phyloP scores from a whole-genome alignment of 73 alveolate genomes.

The Paramecium sexaurelia region DNA sequence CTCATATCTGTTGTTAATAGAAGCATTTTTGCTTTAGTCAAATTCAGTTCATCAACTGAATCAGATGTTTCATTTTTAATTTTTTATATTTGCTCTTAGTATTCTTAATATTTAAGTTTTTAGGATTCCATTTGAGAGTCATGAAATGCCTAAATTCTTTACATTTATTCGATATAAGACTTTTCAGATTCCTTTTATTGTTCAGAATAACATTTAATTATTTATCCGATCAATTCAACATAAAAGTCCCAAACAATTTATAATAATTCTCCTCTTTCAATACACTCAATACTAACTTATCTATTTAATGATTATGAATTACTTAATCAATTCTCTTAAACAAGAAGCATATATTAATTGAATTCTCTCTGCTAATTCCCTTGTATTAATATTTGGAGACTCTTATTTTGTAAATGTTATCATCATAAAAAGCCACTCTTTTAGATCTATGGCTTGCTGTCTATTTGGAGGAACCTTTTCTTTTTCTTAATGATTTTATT shows the following conservation, averaged over 20 bases:
- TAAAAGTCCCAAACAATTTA: conserved; percentile 41
- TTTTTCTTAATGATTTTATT: not conserved
- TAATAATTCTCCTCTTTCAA: conserved; percentile 54
- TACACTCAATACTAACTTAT: conserved; percentile 45
- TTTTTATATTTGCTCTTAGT: not conserved
- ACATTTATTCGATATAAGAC: not conserved
- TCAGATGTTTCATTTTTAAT: not conserved
- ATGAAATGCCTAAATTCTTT: not conserved
- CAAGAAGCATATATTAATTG: conserved; percentile 43
- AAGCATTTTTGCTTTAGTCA: conserved; percentile 21
- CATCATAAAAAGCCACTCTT: conserved; percentile 50
- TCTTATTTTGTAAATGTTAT: not conserved
- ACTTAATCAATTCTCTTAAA: conserved; percentile 55
- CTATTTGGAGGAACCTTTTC: conserved; percentile 56
- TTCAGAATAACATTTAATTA: not conserved
- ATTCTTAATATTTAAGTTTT: not conserved
- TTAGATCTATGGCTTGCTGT: conserved; percentile 32
- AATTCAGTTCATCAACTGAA: not conserved
- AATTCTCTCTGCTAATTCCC: conserved; percentile 40
- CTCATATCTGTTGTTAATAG: conserved; percentile 1
- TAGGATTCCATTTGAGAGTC: not conserved
- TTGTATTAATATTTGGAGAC: not conserved
- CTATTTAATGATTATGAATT: not conserved
- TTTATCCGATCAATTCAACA: conserved; percentile 19
- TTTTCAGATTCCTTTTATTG: not conserved